A percentile compares a stretch with the other conserved stretches of the same genome.
These are phyloP conservation scores for Schizophyllum amplum DNA, from an alignment of 1,284 basidiomycete genomes.

Conservation along the genomic window DNA sequence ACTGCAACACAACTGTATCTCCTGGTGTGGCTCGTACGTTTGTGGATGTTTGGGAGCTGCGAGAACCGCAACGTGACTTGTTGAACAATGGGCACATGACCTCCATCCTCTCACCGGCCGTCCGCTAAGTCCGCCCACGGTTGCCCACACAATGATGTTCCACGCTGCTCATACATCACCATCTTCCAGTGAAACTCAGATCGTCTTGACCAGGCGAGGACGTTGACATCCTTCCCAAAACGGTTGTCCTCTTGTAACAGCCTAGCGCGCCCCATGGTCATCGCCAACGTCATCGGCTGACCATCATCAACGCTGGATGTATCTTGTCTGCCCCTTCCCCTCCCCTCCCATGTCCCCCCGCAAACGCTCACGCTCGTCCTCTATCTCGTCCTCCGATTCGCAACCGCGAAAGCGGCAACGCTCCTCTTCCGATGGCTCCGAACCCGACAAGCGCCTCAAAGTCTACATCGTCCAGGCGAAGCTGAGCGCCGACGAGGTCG, in stretches of 20 bases:
- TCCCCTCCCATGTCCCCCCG: not conserved
- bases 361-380: not conserved
- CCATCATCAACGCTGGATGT: no score
- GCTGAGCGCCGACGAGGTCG: slow-evolving; percentile 32
- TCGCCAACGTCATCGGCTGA: not conserved
- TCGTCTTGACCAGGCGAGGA: no score
- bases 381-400: not conserved
- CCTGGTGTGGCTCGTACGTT: no score
- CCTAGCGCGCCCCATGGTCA: not conserved
- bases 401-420: not conserved
- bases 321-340: not conserved
- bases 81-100: not conserved
- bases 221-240: not conserved
- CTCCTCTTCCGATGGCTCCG: not conserved
- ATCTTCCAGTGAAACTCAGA: no score
- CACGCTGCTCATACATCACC: no score
- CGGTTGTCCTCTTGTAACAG: not conserved
- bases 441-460: slow-evolving; percentile 17
- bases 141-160: no score
- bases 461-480: slow-evolving; percentile 58
- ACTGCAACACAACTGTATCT: no score
- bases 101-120: not conserved
- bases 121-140: not conserved
- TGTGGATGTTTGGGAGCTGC: no score
- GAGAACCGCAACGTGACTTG: not conserved